Evolutionary conservation across 805 yeast species (phyloP).

Genomic region (Pichia cephalocereana): DNA sequence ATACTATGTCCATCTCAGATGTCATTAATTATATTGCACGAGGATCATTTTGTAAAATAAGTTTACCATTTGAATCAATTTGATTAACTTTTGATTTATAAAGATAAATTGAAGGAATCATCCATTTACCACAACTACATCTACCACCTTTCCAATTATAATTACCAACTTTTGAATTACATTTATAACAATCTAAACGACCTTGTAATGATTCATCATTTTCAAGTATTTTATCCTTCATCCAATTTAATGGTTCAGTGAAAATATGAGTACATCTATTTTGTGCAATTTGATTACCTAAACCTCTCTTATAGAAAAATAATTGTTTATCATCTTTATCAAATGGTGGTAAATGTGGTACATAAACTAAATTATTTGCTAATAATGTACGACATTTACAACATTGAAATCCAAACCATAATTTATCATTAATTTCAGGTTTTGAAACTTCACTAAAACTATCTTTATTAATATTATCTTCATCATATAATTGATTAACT

Average conservation of each 20-base stretch:
- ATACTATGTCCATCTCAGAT: too few species aligned
- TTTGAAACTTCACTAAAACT: constrained; percentile 1
- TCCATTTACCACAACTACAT: constrained; percentile 94
- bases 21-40: constrained; percentile 5
- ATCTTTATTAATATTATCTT: constrained; percentile 11
- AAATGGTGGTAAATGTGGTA: constrained; percentile 55
- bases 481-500: constrained; percentile 10
- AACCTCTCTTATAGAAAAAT: constrained; percentile 51
- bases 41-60: constrained; percentile 10
- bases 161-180: constrained; percentile 79
- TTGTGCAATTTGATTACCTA: constrained; percentile 49
- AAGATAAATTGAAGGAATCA: constrained; percentile 81
- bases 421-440: constrained; percentile 15
- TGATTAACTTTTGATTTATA: constrained; percentile 77
- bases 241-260: constrained; percentile 87
- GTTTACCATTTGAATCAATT: constrained; percentile 21
- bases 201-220: constrained; percentile 59
- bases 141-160: constrained; percentile 92
- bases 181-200: constrained; percentile 74
- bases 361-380: constrained; percentile 54
- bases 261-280: constrained; percentile 73
- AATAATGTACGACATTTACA: constrained; percentile 69
- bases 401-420: constrained; percentile 45
- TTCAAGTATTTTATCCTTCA: constrained; percentile 37
- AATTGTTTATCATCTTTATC: constrained; percentile 55